A percentile compares a stretch with the other conserved stretches of the same genome.
Evolutionary conservation across 257 asterid genomes (phyloP).

Genomic region (Nemophila menziesii): DNA sequence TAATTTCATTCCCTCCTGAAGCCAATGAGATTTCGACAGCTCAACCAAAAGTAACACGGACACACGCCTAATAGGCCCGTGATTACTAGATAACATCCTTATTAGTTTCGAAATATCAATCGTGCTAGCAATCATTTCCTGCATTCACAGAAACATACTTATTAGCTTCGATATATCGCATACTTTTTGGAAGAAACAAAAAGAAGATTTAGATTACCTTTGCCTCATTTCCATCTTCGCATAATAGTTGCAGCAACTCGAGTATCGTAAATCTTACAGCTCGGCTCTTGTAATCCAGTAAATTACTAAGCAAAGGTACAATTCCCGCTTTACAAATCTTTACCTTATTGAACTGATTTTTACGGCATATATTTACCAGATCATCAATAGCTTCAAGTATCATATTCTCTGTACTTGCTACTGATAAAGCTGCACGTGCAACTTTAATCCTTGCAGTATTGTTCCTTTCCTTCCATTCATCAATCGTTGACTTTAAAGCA

Average conservation of each 20-base stretch:
- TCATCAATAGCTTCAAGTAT: conserved; percentile 65
- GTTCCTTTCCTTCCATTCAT: conserved; percentile 72
- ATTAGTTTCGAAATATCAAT: conserved; percentile 34
- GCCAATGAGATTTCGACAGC: conserved; percentile 37
- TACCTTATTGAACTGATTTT: conserved; percentile 37
- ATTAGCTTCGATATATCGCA: not conserved
- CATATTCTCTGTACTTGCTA: conserved; percentile 54
- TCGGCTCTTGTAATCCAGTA: conserved; percentile 45
- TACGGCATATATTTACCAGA: conserved; percentile 34
- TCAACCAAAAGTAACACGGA: conserved; percentile 40
- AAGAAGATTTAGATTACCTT: conserved; percentile 27
- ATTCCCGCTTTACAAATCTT: conserved; percentile 51
- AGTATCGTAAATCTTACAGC: conserved; percentile 31
- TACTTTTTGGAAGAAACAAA: not conserved
- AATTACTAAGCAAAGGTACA: conserved; percentile 42
- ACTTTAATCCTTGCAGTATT: conserved; percentile 60
- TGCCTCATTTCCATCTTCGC: conserved; percentile 56
- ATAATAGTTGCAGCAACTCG: conserved; percentile 39
- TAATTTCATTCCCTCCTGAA: conserved; percentile 29
- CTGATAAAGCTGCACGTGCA: conserved; percentile 56
- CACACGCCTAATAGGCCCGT: conserved; percentile 50
- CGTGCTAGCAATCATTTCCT: conserved; percentile 42
- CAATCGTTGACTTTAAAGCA: conserved; percentile 55
- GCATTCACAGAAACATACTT: conserved; percentile 2
- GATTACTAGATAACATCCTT: conserved; percentile 55